Evolutionary conservation across 2,329 filamentous ascomycete genomes (phyloP), one percentile per base, ranked within the genome.

Genomic region (Pezicula radicicola): DNA sequence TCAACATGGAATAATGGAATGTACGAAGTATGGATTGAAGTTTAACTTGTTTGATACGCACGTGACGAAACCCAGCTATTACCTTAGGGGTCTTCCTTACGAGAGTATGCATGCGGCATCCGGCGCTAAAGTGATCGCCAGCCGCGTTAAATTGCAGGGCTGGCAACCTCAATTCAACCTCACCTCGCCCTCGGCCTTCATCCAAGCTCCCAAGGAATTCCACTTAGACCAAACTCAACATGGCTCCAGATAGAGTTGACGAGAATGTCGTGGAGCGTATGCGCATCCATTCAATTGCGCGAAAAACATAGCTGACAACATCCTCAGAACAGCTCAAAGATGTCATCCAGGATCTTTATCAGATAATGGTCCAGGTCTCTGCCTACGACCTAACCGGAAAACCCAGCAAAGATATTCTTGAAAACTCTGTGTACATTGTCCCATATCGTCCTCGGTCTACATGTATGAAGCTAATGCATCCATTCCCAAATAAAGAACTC

Each of bases 271-370:
- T 70, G 13, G 69, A 71, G 59, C 63, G 69, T 70, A 58, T 60
- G 63, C 18, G 30, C 36, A 12, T 39, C 18, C 13, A 27, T 15
- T 35, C 27, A 36, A n/a, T 33, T 44, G 16, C 28, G 33, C 16
- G 21, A 41, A 7, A 41, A 7, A 21, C 9, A 16, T 30, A 10
- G 16, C 51, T 53, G 39, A 53, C 36, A 19, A 30, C 16, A 46
- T 18, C 2, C 19, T 37, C 60, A 84, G 81, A 77, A 60, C 74
- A 81, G 68, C 72, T 84, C 69, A 81, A 84, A 63, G 76, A 82
- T 61, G 74, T 83, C 55, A 82, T 86, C 66, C 80, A 85, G 62
- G 80, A 83, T 59, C 76, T 85, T 39, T 85, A 82, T 73, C 76
- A 83, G 60, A 69, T 85, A 53, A 81, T 84, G 75, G 79, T 87